Conservation (phyloP, 257 asterid genomes). For the Phtheirospermum japonicum region DNA sequence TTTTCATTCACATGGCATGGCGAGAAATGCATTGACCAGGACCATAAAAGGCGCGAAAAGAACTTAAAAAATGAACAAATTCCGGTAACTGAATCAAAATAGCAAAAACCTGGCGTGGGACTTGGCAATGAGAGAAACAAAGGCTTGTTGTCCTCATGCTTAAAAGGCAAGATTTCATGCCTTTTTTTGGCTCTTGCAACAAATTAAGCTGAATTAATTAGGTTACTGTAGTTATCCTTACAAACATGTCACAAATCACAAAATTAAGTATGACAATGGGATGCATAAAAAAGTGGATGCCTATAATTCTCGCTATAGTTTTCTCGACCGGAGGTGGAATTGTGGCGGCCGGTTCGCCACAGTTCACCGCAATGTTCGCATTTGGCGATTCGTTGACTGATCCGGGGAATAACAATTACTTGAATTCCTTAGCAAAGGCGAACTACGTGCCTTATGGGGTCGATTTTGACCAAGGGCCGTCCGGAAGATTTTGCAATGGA, state of each 20-base stretch:
- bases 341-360: constrained; percentile 4
- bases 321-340: not conserved
- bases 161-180: constrained; percentile 26
- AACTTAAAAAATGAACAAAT: constrained; percentile 4
- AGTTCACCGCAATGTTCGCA: constrained; percentile 51
- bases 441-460: constrained; percentile 70
- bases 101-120: constrained; percentile 1
- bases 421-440: constrained; percentile 64
- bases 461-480: constrained; percentile 56
- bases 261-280: not conserved
- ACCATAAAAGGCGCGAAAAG: constrained; percentile 9
- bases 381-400: constrained; percentile 73
- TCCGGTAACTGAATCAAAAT: constrained; percentile 7
- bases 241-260: not conserved
- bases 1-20: constrained; percentile 2
- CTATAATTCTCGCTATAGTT: not conserved
- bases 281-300: constrained; percentile 17
- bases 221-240: not conserved
- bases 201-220: not conserved
- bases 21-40: constrained; percentile 20
- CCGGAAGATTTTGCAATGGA: constrained; percentile 79
- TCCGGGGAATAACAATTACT: constrained; percentile 72
- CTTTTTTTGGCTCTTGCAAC: not conserved
- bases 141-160: not conserved
- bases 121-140: not conserved